Base-by-base conservation (phyloP, 371 early-diverging fungal species). In the Nematocida homosporus region DNA sequence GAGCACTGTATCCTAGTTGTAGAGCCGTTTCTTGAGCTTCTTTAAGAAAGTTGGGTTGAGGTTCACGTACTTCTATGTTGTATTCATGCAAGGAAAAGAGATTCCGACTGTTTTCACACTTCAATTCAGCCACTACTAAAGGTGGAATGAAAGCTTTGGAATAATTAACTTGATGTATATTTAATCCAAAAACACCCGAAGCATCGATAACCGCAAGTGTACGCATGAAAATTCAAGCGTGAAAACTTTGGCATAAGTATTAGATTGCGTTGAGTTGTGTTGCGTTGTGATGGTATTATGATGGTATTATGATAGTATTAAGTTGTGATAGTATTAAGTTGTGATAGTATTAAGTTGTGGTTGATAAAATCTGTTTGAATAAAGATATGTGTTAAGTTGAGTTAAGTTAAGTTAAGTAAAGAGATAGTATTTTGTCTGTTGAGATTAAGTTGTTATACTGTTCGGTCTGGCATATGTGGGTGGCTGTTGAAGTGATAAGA, bases 201-300 rank as follows among this genome's bases (percentile, higher is more conserved):
- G 83, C 79, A 54, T 83, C 83, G 61, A 83, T 63, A 27, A 83
- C 79, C 30, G 79, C 81, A 42, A 79, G 42, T 79, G 77, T 81
- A 47, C 20, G 6, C 75, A 72, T 59, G 23, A 47, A 44, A 63
- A 44, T n/a, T n/a, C n/a, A n/a, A n/a, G n/a, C n/a, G n/a, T n/a
- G n/a, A n/a, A n/a, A n/a, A n/a, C n/a, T 23, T 18, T 44, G 18
- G 47, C 47, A 44, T 23, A 18, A 44, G 47, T 44, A 18, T 18
- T 18, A 18, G 47, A 44, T 44, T 44, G 47, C 18, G 47, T 18
- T 44, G 47, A 23, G 23, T 30, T 54, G 8, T 13, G 54, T 34
- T 54, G 8, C 13, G 23, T 54, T 54, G 8, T 8, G 54, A 8
- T 54, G 23, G 23, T 25, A 54, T 29, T 54, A 13, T 10, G 34